These are phyloP conservation scores for Crithidia thermophila DNA, from an alignment of 208 protist species.

Conservation along the genomic window DNA sequence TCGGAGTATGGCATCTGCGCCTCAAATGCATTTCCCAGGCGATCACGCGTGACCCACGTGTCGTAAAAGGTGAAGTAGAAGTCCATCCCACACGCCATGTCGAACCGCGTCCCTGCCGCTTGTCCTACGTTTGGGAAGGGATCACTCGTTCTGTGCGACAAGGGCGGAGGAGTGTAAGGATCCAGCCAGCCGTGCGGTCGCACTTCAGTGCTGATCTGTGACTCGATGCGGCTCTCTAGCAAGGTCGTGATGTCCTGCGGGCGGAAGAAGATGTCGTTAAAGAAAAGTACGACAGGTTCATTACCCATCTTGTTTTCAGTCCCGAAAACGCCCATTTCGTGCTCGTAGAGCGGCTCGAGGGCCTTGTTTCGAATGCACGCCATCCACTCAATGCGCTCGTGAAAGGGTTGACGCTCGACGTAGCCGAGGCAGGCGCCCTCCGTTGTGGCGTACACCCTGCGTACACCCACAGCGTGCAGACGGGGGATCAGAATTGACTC, in stretches of 20 bases:
- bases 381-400: conserved; percentile 84
- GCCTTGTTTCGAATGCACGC: conserved; percentile 82
- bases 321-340: conserved; percentile 64
- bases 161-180: too few relatives aligned
- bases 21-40: conserved; percentile 38
- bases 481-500: conserved; percentile 48
- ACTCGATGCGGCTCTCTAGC: conserved; percentile 56
- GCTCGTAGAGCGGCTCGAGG: conserved; percentile 58
- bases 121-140: not conserved
- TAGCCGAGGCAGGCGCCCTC: conserved; percentile 53
- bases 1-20: conserved; percentile 54
- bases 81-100: conserved; percentile 89
- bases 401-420: conserved; percentile 37
- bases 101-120: conserved; percentile 43
- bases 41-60: conserved; percentile 65
- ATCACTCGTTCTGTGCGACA: not conserved
- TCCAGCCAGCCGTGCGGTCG: conserved; percentile 38
- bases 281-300: conserved; percentile 70
- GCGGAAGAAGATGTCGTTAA: conserved; percentile 83
- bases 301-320: too few relatives aligned
- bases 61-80: conserved; percentile 84
- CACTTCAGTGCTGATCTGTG: conserved; percentile 13
- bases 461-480: conserved; percentile 48
- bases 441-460: conserved; percentile 50
- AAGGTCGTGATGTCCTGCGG: conserved; percentile 61